Conservation (phyloP, 164 flowering plant species). For the Dillenia turbinata region DNA sequence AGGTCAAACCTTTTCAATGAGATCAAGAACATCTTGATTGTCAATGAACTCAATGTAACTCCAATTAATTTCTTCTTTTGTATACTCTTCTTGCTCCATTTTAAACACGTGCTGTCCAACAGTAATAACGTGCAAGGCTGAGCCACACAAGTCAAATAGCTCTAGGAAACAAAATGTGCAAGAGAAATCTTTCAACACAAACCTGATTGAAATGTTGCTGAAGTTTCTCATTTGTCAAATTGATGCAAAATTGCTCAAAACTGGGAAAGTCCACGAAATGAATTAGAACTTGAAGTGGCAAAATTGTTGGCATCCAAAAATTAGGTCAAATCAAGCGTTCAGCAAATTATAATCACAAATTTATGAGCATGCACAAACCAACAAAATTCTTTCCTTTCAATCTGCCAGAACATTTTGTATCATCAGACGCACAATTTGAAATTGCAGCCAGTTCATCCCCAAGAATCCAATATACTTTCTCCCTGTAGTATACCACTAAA, state of each 20-base stretch:
- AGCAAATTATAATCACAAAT: too few relatives aligned
- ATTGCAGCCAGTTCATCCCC: too few relatives aligned
- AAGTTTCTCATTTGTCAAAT: conserved; percentile 98
- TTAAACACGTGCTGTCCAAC: conserved; percentile 86
- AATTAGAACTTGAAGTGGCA: too few relatives aligned
- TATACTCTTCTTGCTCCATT: conserved; percentile 99
- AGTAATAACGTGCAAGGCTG: too few relatives aligned
- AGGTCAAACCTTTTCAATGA: conserved; percentile 84
- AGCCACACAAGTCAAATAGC: not conserved
- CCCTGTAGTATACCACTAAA: too few relatives aligned
- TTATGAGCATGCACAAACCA: too few relatives aligned
- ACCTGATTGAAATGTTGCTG: conserved; percentile 99
- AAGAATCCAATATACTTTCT: too few relatives aligned
- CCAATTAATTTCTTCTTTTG: conserved; percentile 96
- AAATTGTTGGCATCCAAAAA: too few relatives aligned
- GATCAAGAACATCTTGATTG: conserved; percentile 92
- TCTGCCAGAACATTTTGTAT: too few relatives aligned
- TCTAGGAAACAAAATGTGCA: not conserved
- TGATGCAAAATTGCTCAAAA: conserved; percentile 99
- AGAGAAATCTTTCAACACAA: conserved; percentile 6
- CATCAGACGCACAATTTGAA: too few relatives aligned
- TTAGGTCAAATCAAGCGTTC: too few relatives aligned
- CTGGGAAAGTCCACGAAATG: conserved; percentile 33
- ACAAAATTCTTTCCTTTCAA: too few relatives aligned
- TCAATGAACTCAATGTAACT: conserved; percentile 98